Evolutionary conservation across 2,329 filamentous ascomycete genomes (phyloP).

Genomic region (Blumeria graminis): DNA sequence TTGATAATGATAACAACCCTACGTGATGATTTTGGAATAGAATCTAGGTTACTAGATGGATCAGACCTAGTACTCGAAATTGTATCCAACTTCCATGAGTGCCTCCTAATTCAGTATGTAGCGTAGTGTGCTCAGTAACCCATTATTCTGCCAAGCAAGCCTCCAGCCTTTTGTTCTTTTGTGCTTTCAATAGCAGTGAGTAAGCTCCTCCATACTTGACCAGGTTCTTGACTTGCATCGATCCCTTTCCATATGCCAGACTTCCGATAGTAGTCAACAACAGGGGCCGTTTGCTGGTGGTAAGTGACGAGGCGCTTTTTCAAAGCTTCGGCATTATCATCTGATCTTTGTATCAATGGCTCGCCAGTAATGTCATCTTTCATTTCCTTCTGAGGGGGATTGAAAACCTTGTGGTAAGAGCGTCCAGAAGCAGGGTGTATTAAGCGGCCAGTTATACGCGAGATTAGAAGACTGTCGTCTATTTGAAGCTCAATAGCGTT

Average conservation of each 20-base stretch:
- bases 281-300: constrained; percentile 78
- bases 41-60: too few species aligned
- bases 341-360: constrained; percentile 82
- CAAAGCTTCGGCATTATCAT: constrained; percentile 88
- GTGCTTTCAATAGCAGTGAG: constrained; percentile 57
- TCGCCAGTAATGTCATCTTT: constrained; percentile 93
- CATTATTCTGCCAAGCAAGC: constrained; percentile 16
- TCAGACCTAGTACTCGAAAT: too few species aligned
- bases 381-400: constrained; percentile 85
- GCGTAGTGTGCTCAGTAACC: constrained; percentile 6
- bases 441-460: constrained; percentile 87
- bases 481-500: constrained; percentile 95
- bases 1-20: too few species aligned
- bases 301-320: constrained; percentile 89
- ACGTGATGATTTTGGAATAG: too few species aligned
- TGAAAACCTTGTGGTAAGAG: constrained; percentile 97
- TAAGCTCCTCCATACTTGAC: constrained; percentile 85
- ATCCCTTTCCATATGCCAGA: constrained; percentile 91
- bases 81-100: too few species aligned
- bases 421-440: constrained; percentile 90
- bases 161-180: constrained; percentile 12
- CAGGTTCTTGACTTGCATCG: constrained; percentile 88
- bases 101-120: too few species aligned
- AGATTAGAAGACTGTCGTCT: constrained; percentile 77
- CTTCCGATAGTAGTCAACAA: constrained; percentile 91